phyloP scores from a whole-genome alignment of 2,329 filamentous ascomycete species.

The Xylaria sp. region DNA sequence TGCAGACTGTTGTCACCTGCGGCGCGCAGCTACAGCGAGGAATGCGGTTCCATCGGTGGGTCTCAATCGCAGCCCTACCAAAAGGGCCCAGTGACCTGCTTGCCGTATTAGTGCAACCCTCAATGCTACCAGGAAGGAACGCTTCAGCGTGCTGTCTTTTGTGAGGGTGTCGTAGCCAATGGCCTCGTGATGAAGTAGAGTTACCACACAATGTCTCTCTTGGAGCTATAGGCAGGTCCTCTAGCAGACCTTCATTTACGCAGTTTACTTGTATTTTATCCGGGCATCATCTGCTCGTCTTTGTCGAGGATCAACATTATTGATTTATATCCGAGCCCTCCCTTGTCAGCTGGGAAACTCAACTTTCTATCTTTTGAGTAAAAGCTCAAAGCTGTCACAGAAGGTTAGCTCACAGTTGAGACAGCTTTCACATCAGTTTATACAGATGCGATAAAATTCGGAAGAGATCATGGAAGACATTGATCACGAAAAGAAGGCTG shows the following conservation, averaged over 20 bases:
- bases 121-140: neutral
- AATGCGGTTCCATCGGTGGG: neutral
- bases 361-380: neutral
- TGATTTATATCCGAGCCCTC: slow-evolving; percentile 5
- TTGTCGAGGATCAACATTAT: neutral
- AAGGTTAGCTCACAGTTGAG: neutral
- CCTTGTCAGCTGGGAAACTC: slow-evolving; percentile 7
- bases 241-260: neutral
- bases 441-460: neutral
- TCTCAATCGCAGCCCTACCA: neutral
- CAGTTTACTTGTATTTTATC: neutral
- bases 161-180: neutral
- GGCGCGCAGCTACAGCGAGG: neutral
- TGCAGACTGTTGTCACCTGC: neutral
- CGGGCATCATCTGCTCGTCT: neutral
- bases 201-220: slow-evolving; percentile 11
- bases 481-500: slow-evolving; percentile 22
- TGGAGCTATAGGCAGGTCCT: slow-evolving; percentile 1
- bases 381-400: neutral
- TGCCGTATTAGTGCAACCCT: neutral
- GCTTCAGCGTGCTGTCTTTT: neutral
- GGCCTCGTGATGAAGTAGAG: slow-evolving; percentile 12
- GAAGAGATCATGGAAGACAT: slow-evolving; percentile 18
- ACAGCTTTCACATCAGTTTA: neutral
- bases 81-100: slow-evolving; percentile 14